Evolutionary conservation across 768 basidiomycete genomes (phyloP).

Genomic region (Suillus brevipes): DNA sequence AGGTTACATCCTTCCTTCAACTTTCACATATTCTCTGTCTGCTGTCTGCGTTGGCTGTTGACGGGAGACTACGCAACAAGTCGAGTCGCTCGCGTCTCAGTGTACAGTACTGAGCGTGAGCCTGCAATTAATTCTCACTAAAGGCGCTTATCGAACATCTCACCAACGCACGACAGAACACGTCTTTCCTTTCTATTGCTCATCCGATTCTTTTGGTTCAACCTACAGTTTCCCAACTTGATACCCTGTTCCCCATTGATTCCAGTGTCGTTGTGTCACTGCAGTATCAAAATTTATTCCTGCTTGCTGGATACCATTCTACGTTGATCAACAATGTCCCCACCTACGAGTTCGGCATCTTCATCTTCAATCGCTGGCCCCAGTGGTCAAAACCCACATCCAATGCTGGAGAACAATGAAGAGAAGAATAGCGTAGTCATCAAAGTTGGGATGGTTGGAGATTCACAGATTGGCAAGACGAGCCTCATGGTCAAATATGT

Average conservation of each 20-base stretch:
- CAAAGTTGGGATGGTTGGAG: constrained; percentile 99
- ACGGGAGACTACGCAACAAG: constrained; percentile 33
- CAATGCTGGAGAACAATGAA: constrained; percentile 58
- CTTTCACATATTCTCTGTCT: constrained; percentile 16
- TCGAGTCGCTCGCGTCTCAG: constrained; percentile 30
- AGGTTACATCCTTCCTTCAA: constrained; percentile 16
- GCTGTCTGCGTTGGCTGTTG: constrained; percentile 36
- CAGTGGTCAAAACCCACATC: constrained; percentile 53
- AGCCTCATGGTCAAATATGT: constrained; percentile 99
- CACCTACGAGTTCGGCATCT: constrained; percentile 48
- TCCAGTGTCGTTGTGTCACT: neutral
- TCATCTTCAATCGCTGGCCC: constrained; percentile 46
- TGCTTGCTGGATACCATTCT: constrained; percentile 16
- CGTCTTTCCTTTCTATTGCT: constrained; percentile 39
- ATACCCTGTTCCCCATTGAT: constrained; percentile 23
- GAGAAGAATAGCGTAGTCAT: constrained; percentile 91
- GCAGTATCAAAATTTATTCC: constrained; percentile 1
- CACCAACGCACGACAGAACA: constrained; percentile 33
- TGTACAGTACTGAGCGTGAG: constrained; percentile 29
- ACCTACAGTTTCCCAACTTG: constrained; percentile 24
- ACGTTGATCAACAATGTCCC: constrained; percentile 42
- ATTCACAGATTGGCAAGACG: constrained; percentile 99
- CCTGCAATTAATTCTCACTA: constrained; percentile 32
- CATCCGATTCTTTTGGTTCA: constrained; percentile 32
- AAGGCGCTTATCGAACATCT: constrained; percentile 36